Conservation (phyloP, 306 rosid species). For the Prunus dulcis region DNA sequence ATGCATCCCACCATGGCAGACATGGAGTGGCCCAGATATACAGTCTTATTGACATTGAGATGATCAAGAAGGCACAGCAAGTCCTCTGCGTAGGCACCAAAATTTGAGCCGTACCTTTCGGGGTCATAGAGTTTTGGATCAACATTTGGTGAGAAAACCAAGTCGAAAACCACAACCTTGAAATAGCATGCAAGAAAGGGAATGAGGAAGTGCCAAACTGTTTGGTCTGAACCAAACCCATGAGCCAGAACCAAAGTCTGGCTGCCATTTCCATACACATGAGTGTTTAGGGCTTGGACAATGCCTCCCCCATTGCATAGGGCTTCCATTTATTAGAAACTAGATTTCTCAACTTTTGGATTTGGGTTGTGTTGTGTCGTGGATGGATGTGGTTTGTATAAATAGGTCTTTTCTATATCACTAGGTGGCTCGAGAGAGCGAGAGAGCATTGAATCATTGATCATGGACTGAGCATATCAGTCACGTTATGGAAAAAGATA, state of each 20-base stretch:
- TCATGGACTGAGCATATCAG: not conserved
- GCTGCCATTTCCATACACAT: constrained; percentile 47
- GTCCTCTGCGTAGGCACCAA: constrained; percentile 42
- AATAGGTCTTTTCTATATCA: not conserved
- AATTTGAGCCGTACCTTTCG: constrained; percentile 34
- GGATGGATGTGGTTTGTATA: not conserved
- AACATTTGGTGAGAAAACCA: constrained; percentile 44
- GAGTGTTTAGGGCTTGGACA: constrained; percentile 37
- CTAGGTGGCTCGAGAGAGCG: not conserved
- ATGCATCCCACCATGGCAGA: constrained; percentile 55
- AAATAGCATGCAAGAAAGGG: constrained; percentile 50
- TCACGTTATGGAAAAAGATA: not conserved
- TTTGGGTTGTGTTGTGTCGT: not conserved
- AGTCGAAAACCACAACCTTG: constrained; percentile 52
- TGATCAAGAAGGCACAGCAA: constrained; percentile 47
- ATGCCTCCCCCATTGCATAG: constrained; percentile 26
- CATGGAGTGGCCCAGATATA: constrained; percentile 56
- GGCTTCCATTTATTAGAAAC: not conserved
- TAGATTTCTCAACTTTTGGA: not conserved
- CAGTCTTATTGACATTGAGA: constrained; percentile 36
- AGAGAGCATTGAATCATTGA: not conserved
- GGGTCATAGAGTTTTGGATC: constrained; percentile 22
- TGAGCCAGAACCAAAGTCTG: constrained; percentile 48
- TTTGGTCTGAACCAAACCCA: constrained; percentile 45
- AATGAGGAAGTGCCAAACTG: constrained; percentile 37